Conservation (phyloP, 164 flowering plant genomes). For the Magnolia kwangsiensis region DNA sequence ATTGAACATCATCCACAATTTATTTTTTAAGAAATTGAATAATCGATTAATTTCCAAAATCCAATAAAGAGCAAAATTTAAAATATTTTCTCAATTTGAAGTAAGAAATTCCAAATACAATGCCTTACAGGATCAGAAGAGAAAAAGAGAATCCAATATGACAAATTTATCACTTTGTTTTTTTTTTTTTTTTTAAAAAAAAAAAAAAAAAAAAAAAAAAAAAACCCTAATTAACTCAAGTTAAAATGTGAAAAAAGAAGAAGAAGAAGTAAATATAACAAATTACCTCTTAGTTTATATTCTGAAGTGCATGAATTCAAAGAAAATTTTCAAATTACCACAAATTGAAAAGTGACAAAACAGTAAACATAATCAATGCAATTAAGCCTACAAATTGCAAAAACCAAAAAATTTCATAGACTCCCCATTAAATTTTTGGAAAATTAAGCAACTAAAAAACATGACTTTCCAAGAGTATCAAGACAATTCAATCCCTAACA, state of each 20-base stretch:
- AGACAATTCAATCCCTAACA: no score
- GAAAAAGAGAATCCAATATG: no score
- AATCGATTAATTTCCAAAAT: neutral
- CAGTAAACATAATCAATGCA: neutral
- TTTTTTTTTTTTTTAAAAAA: no score
- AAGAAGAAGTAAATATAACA: neutral
- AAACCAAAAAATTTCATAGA: no score
- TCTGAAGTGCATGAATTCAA: neutral
- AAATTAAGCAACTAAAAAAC: no score
- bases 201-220: no score
- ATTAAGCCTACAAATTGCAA: neutral
- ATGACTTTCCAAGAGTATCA: no score
- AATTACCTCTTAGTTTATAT: neutral
- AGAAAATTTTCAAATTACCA: neutral
- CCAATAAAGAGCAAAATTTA: neutral
- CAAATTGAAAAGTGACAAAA: neutral
- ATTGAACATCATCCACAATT: neutral
- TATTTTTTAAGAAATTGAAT: neutral
- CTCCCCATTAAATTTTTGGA: no score
- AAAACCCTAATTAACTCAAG: neutral
- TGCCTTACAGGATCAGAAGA: no score
- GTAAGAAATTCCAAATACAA: no score
- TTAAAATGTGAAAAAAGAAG: neutral
- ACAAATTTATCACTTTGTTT: no score
- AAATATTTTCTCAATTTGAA: no score